phyloP scores from a whole-genome alignment of 371 early-diverging fungal genomes.

The Dinochytrium kinnereticum region DNA sequence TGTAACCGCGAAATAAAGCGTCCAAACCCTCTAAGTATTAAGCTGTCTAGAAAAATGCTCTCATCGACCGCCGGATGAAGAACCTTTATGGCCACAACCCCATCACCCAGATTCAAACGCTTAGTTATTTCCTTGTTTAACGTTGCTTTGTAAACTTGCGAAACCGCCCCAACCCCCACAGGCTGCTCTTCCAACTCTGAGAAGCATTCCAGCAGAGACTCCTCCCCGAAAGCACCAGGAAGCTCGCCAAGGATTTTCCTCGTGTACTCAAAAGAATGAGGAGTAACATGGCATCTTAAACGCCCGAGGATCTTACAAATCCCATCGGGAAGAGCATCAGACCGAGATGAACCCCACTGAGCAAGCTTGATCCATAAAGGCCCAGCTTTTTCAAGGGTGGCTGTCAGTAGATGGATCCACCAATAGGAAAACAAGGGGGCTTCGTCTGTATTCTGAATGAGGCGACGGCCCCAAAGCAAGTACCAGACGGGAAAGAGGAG shows the following conservation, averaged over 20 bases:
- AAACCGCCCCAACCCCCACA: slow-evolving; percentile 94
- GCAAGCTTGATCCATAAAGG: slow-evolving; percentile 95
- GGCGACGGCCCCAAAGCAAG: background rate
- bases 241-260: slow-evolving; percentile 63
- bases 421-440: slow-evolving; percentile 49
- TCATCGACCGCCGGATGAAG: slow-evolving; percentile 82
- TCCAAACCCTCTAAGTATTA: slow-evolving; percentile 76
- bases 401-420: slow-evolving; percentile 83
- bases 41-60: slow-evolving; percentile 77
- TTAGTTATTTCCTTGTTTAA: background rate
- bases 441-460: background rate
- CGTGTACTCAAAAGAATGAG: slow-evolving; percentile 80
- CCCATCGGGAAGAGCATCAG: slow-evolving; percentile 85
- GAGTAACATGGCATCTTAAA: slow-evolving; percentile 81
- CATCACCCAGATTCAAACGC: background rate
- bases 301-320: slow-evolving; percentile 77
- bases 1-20: slow-evolving; percentile 61
- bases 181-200: slow-evolving; percentile 74
- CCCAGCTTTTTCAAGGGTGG: slow-evolving; percentile 84
- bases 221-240: slow-evolving; percentile 69
- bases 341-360: slow-evolving; percentile 96
- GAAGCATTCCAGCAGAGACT: slow-evolving; percentile 57
- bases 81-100: slow-evolving; percentile 85
- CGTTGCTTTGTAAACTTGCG: slow-evolving; percentile 76
- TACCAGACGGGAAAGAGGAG: background rate